phyloP scores from a whole-genome alignment of 2,329 filamentous ascomycete species.

The Madurella fahalii region DNA sequence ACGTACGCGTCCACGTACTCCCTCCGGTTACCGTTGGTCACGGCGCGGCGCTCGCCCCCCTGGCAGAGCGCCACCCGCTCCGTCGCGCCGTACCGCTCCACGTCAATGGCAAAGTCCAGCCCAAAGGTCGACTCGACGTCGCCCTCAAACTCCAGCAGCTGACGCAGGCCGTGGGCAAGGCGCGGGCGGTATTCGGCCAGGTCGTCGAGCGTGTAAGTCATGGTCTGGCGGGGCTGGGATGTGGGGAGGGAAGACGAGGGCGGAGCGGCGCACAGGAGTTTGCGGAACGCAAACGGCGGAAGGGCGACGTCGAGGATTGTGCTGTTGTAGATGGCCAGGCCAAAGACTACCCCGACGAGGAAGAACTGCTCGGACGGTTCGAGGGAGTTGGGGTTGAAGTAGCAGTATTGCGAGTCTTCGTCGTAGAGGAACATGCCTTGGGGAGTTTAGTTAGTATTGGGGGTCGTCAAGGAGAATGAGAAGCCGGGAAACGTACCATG shows the following conservation, averaged over 20 bases:
- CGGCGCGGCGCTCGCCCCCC: slow-evolving; percentile 67
- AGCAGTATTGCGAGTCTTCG: slow-evolving; percentile 84
- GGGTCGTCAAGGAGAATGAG: background rate
- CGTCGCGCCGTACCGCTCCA: slow-evolving; percentile 70
- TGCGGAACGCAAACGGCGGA: slow-evolving; percentile 85
- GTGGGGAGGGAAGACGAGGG: slow-evolving; percentile 47
- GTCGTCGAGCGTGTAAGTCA: slow-evolving; percentile 76
- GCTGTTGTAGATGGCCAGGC: slow-evolving; percentile 90
- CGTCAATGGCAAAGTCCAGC: slow-evolving; percentile 73
- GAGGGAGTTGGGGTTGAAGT: slow-evolving; percentile 87
- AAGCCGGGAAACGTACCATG: slow-evolving; percentile 58
- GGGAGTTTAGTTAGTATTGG: slow-evolving; percentile 1
- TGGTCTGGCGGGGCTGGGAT: slow-evolving; percentile 56
- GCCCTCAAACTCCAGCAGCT: slow-evolving; percentile 77
- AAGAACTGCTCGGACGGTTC: slow-evolving; percentile 92
- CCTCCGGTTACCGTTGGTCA: slow-evolving; percentile 78
- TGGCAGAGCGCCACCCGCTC: slow-evolving; percentile 66
- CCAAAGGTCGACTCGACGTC: slow-evolving; percentile 78
- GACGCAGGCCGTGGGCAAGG: slow-evolving; percentile 69
- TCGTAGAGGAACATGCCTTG: slow-evolving; percentile 88
- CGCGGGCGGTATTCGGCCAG: slow-evolving; percentile 75
- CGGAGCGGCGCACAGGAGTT: slow-evolving; percentile 76
- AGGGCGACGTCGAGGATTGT: slow-evolving; percentile 86
- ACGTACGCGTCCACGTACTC: slow-evolving; percentile 88
- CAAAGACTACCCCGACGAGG: slow-evolving; percentile 80